A percentile compares a stretch with the other conserved stretches of the same genome.
phyloP scores from a whole-genome alignment of 495 filamentous ascomycete genomes.

The Patellaria atrata region DNA sequence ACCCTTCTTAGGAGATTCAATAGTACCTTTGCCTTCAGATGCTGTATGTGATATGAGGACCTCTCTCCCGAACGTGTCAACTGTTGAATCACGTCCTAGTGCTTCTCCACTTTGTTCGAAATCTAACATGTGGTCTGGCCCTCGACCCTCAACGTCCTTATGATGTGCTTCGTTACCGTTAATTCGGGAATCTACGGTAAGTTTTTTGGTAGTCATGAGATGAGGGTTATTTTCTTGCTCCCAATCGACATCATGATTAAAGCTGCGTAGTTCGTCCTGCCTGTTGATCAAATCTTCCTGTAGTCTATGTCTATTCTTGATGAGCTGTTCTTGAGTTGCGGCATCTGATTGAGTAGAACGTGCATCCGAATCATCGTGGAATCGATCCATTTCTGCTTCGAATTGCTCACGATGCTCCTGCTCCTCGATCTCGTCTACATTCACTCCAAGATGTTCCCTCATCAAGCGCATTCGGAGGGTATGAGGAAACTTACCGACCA shows the following conservation, averaged over 20 bases:
- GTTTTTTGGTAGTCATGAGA: conserved; percentile 42
- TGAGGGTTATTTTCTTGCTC: conserved; percentile 50
- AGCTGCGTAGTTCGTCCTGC: conserved; percentile 51
- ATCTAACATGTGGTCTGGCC: conserved; percentile 51
- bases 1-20: conserved; percentile 3
- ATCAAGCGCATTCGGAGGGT: conserved; percentile 87
- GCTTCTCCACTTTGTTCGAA: conserved; percentile 40
- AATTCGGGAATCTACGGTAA: conserved; percentile 48
- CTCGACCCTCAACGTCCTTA: conserved; percentile 64
- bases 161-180: conserved; percentile 49
- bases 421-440: conserved; percentile 81
- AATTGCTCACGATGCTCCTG: conserved; percentile 39
- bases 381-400: conserved; percentile 35
- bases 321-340: conserved; percentile 35
- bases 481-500: conserved; percentile 84
- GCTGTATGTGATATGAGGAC: conserved; percentile 45
- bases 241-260: conserved; percentile 74
- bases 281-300: conserved; percentile 49
- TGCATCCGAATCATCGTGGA: conserved; percentile 27
- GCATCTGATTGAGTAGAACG: conserved; percentile 23
- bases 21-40: conserved; percentile 45
- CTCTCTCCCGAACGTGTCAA: conserved; percentile 45
- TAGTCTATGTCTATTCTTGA: conserved; percentile 41
- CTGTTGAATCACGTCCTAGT: conserved; percentile 50
- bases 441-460: conserved; percentile 91